Conservation (phyloP, 345 rosid species). For the Combretum micranthum region DNA sequence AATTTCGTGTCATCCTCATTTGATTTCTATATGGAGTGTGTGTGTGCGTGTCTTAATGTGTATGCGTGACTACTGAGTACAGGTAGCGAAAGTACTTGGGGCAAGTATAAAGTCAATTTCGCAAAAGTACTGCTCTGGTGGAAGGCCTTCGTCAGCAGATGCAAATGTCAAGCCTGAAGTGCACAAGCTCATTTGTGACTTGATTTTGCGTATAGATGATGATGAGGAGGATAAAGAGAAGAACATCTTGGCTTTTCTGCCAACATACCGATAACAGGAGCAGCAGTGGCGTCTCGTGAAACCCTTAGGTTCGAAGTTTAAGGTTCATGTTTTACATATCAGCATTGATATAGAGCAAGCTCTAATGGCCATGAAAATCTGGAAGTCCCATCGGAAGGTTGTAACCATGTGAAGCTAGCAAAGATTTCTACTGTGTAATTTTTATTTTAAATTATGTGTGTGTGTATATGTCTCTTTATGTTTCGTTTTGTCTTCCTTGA, state of each 20-base stretch:
- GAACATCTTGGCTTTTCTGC: constrained; percentile 89
- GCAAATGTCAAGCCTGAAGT: constrained; percentile 65
- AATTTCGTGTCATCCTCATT: no score
- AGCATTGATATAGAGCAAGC: constrained; percentile 88
- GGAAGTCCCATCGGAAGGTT: constrained; percentile 88
- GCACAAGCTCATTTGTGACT: constrained; percentile 66
- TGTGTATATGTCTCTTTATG: no score
- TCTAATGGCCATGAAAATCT: constrained; percentile 77
- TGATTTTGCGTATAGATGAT: constrained; percentile 59
- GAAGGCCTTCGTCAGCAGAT: constrained; percentile 45
- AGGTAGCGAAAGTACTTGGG: constrained; percentile 64
- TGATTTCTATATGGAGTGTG: neutral
- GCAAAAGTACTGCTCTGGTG: constrained; percentile 47
- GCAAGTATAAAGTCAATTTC: constrained; percentile 34
- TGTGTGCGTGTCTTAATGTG: neutral
- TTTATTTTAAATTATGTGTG: no score
- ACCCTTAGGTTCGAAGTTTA: constrained; percentile 49
- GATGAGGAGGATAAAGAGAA: constrained; percentile 81
- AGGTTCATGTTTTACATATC: constrained; percentile 78
- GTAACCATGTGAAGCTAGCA: neutral
- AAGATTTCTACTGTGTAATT: no score
- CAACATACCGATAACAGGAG: constrained; percentile 75
- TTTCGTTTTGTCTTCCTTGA: no score
- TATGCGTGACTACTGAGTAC: constrained; percentile 16
- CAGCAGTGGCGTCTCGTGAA: constrained; percentile 67